Evolutionary conservation across 2,329 filamentous ascomycete species (phyloP).

Genomic region (Fusarium siculi): DNA sequence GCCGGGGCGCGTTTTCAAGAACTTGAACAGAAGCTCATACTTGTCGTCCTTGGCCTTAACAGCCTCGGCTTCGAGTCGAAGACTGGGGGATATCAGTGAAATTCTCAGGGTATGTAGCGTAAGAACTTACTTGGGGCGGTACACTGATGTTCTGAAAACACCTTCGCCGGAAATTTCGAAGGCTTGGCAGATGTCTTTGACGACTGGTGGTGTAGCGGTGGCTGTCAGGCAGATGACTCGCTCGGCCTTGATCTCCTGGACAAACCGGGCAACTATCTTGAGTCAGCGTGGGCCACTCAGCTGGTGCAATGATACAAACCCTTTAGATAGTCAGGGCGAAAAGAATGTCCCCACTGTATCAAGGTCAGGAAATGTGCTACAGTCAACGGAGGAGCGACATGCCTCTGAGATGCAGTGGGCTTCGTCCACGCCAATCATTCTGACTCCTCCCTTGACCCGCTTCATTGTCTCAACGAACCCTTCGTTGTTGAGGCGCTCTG

Average conservation of each 20-base stretch:
- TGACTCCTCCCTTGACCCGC: conserved; percentile 63
- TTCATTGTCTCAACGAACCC: conserved; percentile 67
- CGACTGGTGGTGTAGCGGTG: conserved; percentile 67
- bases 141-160: conserved; percentile 68
- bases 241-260: conserved; percentile 65
- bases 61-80: conserved; percentile 63
- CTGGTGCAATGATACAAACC: conserved; percentile 43
- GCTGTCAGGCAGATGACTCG: conserved; percentile 69
- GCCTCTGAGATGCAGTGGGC: conserved; percentile 65
- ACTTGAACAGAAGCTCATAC: conserved; percentile 56
- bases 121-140: conserved; percentile 60
- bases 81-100: conserved; percentile 43
- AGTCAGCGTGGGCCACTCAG: neutral
- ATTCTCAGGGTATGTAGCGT: fast-evolving
- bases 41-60: conserved; percentile 56
- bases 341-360: conserved; percentile 59
- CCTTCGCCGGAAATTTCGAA: conserved; percentile 60
- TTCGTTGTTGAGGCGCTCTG: conserved; percentile 70
- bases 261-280: conserved; percentile 62
- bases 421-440: conserved; percentile 67
- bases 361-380: neutral
- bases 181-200: conserved; percentile 62
- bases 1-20: conserved; percentile 62
- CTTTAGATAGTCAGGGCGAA: conserved; percentile 63
- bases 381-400: neutral